Evolutionary conservation across 73 alveolate genomes (phyloP), one percentile per base, ranked within the genome.

Genomic region (Paramecium biaurelia): DNA sequence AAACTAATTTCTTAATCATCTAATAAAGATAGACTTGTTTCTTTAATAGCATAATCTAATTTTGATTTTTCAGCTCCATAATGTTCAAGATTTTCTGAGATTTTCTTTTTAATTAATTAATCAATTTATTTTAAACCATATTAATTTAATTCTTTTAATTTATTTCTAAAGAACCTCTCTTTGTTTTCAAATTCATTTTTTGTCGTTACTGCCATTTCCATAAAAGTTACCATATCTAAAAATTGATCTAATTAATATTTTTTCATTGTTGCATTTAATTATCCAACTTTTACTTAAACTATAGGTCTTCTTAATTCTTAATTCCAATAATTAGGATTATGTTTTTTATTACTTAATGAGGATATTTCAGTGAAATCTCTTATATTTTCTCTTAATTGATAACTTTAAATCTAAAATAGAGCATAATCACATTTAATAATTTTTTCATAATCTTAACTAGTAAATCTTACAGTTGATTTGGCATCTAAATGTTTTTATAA

Each of bases 271-370:
- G 90, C 90, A 23, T 34, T 41, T 5, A 79, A 21, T 47, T 38
- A 79, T 12, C 90, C 90, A 8, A 79, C 74, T 45, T 79, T 79
- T 38, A 79, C 90, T 79, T 79, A 43, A 9, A 47, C 90, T 79
- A 79, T 24, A 11, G 45, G 63, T 79, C 90, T 79, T 45, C 90
- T 79, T 43, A 79, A 79, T 79, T 79, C 90, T 26, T 79, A 43
- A 79, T 79, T 79, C 90, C 90, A 79, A 79, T 42, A 45, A 43
- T 43, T 21, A 14, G 90, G 90, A 79, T 79, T 47, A 14, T 42
- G 32, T 30, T 21, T 24, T 7, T 38, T 30, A 79, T 1, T 47
- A 21, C 43, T 53, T 7, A 4, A 53, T 18, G 68, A 79, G 5
- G 37, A 18, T 9, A 79, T 23, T 79, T 79, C 90, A 7, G 90